Evolutionary conservation across 352 stramenopile genomes (phyloP).

Genomic region (Phytophthora citricola): DNA sequence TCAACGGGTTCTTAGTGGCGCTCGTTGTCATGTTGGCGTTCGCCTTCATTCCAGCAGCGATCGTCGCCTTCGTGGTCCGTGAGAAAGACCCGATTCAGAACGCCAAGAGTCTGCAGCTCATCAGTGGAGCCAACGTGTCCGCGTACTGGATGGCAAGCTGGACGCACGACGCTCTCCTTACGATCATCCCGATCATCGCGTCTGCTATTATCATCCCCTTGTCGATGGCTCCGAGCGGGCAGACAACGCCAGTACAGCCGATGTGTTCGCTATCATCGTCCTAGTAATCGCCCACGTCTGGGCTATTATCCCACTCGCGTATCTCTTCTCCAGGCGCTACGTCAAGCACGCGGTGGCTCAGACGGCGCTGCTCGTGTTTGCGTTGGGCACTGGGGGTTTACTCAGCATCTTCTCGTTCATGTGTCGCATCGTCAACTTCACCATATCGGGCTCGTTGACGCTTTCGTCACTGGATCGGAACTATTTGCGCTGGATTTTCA

Average conservation of each 20-base stretch:
- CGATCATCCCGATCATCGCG: slow-evolving; percentile 41
- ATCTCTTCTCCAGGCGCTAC: slow-evolving; percentile 71
- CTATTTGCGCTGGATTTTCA: slow-evolving; percentile 77
- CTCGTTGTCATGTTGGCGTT: slow-evolving; percentile 75
- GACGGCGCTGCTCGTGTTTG: slow-evolving; percentile 72
- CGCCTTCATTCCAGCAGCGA: slow-evolving; percentile 67
- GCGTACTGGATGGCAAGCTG: slow-evolving; percentile 71
- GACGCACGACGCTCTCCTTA: slow-evolving; percentile 60
- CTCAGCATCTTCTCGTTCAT: slow-evolving; percentile 84
- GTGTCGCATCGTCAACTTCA: slow-evolving; percentile 71
- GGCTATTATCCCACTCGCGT: slow-evolving; percentile 65
- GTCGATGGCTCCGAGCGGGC: slow-evolving; percentile 31
- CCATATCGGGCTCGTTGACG: slow-evolving; percentile 41
- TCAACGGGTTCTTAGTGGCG: slow-evolving; percentile 67
- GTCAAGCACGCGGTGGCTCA: slow-evolving; percentile 64
- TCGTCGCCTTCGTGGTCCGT: slow-evolving; percentile 69
- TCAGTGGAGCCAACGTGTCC: slow-evolving; percentile 56
- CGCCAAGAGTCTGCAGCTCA: slow-evolving; percentile 69
- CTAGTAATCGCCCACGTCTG: slow-evolving; percentile 55
- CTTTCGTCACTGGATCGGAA: slow-evolving; percentile 67
- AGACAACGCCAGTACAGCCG: slow-evolving; percentile 23
- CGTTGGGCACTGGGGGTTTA: slow-evolving; percentile 60
- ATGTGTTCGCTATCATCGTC: slow-evolving; percentile 48
- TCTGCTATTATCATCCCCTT: slow-evolving; percentile 48
- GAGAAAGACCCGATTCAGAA: slow-evolving; percentile 77